Evolutionary conservation across 208 protist species (phyloP), one percentile per base, ranked within the genome.

Genomic region (Angomonas ambiguus): DNA sequence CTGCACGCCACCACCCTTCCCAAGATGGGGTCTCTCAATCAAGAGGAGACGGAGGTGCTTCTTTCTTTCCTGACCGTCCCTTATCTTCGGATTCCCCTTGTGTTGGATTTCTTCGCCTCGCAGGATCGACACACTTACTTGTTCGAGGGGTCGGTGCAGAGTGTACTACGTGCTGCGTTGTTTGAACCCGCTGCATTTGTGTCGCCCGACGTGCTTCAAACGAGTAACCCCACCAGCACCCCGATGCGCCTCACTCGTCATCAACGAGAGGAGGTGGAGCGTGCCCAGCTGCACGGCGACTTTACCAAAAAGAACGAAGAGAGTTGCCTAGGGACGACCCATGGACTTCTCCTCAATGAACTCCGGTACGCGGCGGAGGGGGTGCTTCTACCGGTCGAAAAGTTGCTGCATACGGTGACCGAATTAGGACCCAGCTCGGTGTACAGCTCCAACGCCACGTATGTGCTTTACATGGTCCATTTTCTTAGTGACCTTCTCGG

Each of bases 131-230:
- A 95, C 61, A 83, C 77, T 25, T 90, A 91, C 55, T 69, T 93
- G 18, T 88, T 93, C 32, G 74, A 74, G 20, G 22, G 59, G 20
- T 58, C 76, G 59, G 60, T 93, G 51, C 83, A 91, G 60, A 58
- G 72, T n/a, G 63, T 97, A 30, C 76, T 98, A 32, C 91, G 95
- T 24, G 79, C 83, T 13, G 83, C 88, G 2, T 62, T 98, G 41
- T 97, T 98, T 60, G 95, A 98, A 72, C 95, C 95, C 10, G 88
- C 82, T 8, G 67, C 71, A 20, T 94, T 85, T 67, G 76, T 88
- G 53, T 72, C 76, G 34, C 27, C 74, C 34, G 58, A 68, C 65
- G 27, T 25, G 28, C 18, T 64, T 35, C 30, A 71, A 35, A 18
- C 49, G 32, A 64, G 67, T n/a, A 72, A 65, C 24, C 66, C 79